These are phyloP conservation scores for Fallopia convolvulus DNA, from an alignment of 148 eudicot genomes.

Conservation along the genomic window DNA sequence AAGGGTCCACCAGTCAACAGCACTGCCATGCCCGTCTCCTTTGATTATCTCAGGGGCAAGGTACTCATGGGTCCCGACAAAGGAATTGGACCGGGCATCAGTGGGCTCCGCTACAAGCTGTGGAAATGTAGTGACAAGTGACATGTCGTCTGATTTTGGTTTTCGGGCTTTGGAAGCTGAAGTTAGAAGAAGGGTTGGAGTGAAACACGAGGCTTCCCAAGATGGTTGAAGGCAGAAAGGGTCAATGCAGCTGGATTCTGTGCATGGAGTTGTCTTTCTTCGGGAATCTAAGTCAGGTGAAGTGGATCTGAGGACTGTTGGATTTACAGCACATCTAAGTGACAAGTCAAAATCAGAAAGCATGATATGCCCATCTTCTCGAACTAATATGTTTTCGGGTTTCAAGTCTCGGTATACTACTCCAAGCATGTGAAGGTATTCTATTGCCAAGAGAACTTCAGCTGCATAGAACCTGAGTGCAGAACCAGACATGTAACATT, in stretches of 20 bases:
- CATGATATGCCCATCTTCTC: constrained; percentile 91
- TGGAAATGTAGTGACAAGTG: constrained; percentile 44
- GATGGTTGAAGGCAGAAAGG: constrained; percentile 77
- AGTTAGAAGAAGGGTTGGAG: constrained; percentile 39
- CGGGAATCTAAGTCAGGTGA: constrained; percentile 28
- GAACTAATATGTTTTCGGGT: constrained; percentile 67
- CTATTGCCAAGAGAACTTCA: constrained; percentile 76
- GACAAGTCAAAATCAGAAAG: constrained; percentile 80
- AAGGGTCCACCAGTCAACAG: constrained; percentile 61
- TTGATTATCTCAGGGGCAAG: constrained; percentile 55
- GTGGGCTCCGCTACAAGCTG: constrained; percentile 71
- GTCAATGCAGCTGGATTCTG: constrained; percentile 61
- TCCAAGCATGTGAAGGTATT: constrained; percentile 86
- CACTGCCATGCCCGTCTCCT: constrained; percentile 59
- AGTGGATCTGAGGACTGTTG: constrained; percentile 43
- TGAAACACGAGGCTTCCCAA: constrained; percentile 68
- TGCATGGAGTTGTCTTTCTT: constrained; percentile 38
- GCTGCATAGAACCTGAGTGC: constrained; percentile 67
- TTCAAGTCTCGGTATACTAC: constrained; percentile 81
- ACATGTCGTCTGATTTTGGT: constrained; percentile 41
- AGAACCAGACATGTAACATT: neutral
- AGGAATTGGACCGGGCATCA: constrained; percentile 55
- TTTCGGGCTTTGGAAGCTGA: constrained; percentile 37
- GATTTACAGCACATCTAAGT: constrained; percentile 51
- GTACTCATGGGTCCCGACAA: constrained; percentile 58